Evolutionary conservation across 2,329 filamentous ascomycete genomes (phyloP), one percentile per base, ranked within the genome.

Genomic region (Trichoderma sp.): DNA sequence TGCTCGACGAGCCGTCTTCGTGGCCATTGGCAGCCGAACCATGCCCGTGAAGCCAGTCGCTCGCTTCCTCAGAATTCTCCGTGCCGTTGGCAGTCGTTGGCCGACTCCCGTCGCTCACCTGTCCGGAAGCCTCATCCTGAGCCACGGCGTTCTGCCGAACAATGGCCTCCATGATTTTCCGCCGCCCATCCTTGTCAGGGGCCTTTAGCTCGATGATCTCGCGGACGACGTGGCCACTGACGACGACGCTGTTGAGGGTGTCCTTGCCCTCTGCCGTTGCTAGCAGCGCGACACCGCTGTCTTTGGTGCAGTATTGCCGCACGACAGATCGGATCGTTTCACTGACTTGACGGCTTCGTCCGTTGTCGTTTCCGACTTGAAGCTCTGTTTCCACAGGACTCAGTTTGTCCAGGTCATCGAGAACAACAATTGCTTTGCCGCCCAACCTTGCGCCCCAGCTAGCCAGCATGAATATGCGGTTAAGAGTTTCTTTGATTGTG

Each of bases 181-280:
- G 89, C 78, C 97, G 90, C 2, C 93, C 93, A 79, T 98, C 95
- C 84, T 99, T 99, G 80, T 96, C 94, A 0, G 97, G 97, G 0
- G 97, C 95, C 81, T 96, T 97, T 74, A 99, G 86, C 62, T 93
- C 92, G 38, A 98, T 87, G 77, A 98, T 98, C 82, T 99, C 97
- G 66, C 95, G 92, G 50, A 98, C 94, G 41, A 98, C 92, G 83
- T 98, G 96, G 1, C 95, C 95, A 27, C 96, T 95, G 75, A 98
- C 91, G 71, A 99, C 91, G 18, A 97, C 91, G 79, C 94, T 95
- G 83, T 99, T 97, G 67, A 99, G 86, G 0, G 94, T 93, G 78
- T 99, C 97, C 82, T 99, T 99, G 21, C 93, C 93, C 83, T 98
- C 95, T 0, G 96, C 95, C 24, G 96, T 98, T 4, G 95, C 95